Conservation (phyloP, 2,329 filamentous ascomycete genomes). For the Hymenoscyphus fructigenus region DNA sequence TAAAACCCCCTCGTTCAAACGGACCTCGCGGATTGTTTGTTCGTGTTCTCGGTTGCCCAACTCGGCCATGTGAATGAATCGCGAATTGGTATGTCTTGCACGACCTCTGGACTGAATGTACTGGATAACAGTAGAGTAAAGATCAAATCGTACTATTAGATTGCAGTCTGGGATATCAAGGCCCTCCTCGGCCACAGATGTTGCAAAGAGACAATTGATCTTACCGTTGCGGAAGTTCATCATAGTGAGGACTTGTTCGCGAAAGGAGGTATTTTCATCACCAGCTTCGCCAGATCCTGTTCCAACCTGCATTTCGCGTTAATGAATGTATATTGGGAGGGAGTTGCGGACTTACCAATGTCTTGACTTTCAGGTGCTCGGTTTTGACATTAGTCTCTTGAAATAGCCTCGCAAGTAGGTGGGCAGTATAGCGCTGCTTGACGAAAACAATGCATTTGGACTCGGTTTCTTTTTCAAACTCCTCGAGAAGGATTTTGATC, state of each 20-base stretch:
- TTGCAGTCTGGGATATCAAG: constrained; percentile 69
- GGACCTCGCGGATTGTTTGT: constrained; percentile 57
- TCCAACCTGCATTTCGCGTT: constrained; percentile 41
- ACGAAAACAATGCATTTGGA: constrained; percentile 87
- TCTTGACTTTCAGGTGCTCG: constrained; percentile 56
- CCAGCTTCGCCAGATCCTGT: constrained; percentile 49
- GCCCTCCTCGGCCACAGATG: constrained; percentile 66
- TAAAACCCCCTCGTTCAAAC: constrained; percentile 61
- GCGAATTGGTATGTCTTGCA: constrained; percentile 74
- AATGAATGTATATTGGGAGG: constrained; percentile 5
- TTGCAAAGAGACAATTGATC: constrained; percentile 65
- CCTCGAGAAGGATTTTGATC: constrained; percentile 55
- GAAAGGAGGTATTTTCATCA: constrained; percentile 61
- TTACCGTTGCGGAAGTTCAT: constrained; percentile 59
- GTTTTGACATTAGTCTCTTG: constrained; percentile 53
- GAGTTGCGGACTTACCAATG: constrained; percentile 53
- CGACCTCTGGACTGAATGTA: constrained; percentile 92
- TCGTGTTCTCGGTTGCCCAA: constrained; percentile 61
- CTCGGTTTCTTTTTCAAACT: constrained; percentile 59
- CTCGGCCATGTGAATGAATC: constrained; percentile 84
- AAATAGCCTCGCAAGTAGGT: constrained; percentile 69
- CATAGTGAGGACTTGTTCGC: constrained; percentile 72
- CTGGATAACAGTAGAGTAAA: constrained; percentile 87
- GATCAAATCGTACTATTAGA: constrained; percentile 73
- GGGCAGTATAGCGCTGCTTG: constrained; percentile 72